Evolutionary conservation across 2,329 filamentous ascomycete genomes (phyloP).

Genomic region (Aciculosporium take): DNA sequence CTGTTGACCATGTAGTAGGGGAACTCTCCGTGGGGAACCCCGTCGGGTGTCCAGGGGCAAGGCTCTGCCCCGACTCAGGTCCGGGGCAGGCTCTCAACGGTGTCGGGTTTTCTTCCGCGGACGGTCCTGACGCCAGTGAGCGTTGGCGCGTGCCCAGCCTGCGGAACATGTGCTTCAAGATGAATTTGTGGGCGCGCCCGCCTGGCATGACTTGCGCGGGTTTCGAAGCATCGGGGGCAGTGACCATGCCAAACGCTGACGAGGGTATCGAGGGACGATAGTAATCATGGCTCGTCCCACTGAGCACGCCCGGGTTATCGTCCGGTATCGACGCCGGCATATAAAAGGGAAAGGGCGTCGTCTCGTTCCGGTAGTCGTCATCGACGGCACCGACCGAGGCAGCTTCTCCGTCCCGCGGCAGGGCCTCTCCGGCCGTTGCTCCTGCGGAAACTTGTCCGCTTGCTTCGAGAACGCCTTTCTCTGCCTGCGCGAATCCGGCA

Average conservation of each 20-base stretch:
- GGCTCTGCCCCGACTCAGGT: slow-evolving; percentile 1
- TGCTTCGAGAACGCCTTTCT: background rate
- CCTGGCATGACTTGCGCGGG: slow-evolving; percentile 14
- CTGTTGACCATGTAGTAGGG: slow-evolving; percentile 6
- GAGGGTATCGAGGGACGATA: slow-evolving; percentile 27
- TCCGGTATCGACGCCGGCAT: slow-evolving; percentile 15
- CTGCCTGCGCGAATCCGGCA: slow-evolving; percentile 2
- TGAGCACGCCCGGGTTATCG: slow-evolving; percentile 19
- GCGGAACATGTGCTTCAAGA: slow-evolving; percentile 22
- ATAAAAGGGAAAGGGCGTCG: slow-evolving; percentile 8
- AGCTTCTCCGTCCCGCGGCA: background rate
- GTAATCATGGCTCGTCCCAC: slow-evolving; percentile 26
- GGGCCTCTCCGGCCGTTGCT: background rate
- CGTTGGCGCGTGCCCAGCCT: slow-evolving; percentile 20
- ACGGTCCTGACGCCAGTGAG: slow-evolving; percentile 13
- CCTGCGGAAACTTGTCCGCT: background rate
- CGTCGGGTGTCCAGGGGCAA: slow-evolving; percentile 9
- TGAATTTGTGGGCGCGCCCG: slow-evolving; percentile 21
- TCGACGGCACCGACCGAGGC: background rate
- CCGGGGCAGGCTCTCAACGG: background rate
- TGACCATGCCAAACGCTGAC: slow-evolving; percentile 26
- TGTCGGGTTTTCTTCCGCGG: slow-evolving; percentile 2
- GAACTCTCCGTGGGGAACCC: slow-evolving; percentile 20
- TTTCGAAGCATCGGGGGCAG: slow-evolving; percentile 11
- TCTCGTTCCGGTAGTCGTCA: slow-evolving; percentile 6